Evolutionary conservation across 169 alveolate species (phyloP), one percentile per base, ranked within the genome.

Genomic region (Plasmodium yoelii): DNA sequence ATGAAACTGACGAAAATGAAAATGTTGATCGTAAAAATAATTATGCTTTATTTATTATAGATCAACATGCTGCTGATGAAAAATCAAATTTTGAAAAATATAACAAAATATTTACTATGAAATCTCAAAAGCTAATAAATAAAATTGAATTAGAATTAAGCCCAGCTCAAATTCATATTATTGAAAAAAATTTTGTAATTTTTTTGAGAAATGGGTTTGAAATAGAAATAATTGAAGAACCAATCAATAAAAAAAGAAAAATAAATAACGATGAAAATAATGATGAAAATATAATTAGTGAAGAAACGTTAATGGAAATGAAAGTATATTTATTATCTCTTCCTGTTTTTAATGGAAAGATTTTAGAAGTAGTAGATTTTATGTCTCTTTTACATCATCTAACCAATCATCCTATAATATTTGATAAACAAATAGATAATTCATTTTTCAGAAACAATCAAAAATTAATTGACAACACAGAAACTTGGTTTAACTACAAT

Each of bases 51-150:
- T 98, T 97, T 90, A 96, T 99, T 0, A 94, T 99, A 39, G 99
- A 99, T 92, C 99, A 98, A 87, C 99, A 99, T 93, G 99, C 99
- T 0, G 97, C 99, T 39, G 99, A 98, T 90, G 99, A 99, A 91
- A 98, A 98, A 90, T 92, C 93, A 26, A 95, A 96, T 94, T 96
- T 90, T 57, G 90, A 99, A 84, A 93, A 92, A 8, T 94, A 96
- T 19, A 95, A 97, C 56, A 95, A 93, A 70, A 92, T 93, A 34
- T 95, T 96, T 63, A 87, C 88, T 26, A 96, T 98, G 60, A 93
- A 94, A 12, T 93, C 95, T 61, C 98, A 98, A 86, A 95, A 94
- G 19, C 93, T 98, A 47, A 94, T 98, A 15, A 87, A 93, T 53
- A 99, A 99, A 6, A 95, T 97, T n/a, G 77, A 91, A 24, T 88